Conservation (phyloP, 192 early-diverging fungal genomes). For the Backusella australiensis region DNA sequence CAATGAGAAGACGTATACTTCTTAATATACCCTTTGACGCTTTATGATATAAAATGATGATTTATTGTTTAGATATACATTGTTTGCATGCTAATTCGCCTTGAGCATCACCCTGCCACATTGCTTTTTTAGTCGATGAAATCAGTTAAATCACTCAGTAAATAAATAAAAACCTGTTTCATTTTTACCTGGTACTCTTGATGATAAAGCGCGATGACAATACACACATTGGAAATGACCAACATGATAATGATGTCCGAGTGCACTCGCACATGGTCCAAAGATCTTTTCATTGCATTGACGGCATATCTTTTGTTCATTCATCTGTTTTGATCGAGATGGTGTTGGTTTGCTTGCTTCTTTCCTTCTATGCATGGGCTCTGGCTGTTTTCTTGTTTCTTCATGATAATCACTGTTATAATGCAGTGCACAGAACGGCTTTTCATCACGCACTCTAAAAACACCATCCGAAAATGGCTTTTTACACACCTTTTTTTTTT, state of each 20-base stretch:
- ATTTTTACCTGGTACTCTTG: slow-evolving; percentile 31
- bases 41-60: not conserved
- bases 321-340: not conserved
- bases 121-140: not conserved
- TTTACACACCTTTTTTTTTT: not conserved
- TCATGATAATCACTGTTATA: not conserved
- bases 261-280: slow-evolving; percentile 20
- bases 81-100: slow-evolving; percentile 16
- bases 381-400: not conserved
- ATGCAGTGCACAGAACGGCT: slow-evolving; percentile 13
- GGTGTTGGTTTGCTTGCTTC: not conserved
- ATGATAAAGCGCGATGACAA: slow-evolving; percentile 27
- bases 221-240: slow-evolving; percentile 31
- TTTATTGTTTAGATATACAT: slow-evolving; percentile 9
- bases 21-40: not conserved
- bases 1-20: too few species aligned
- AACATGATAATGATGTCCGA: slow-evolving; percentile 32
- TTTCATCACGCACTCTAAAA: slow-evolving; percentile 14
- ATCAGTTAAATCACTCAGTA: not conserved
- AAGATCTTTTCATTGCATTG: slow-evolving; percentile 20
- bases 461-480: not conserved
- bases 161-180: not conserved
- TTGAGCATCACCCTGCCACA: slow-evolving; percentile 14
- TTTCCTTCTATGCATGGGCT: not conserved
- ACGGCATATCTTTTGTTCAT: slow-evolving; percentile 16